Evolutionary conservation across 306 rosid species (phyloP).

Genomic region (Trifolium fragiferum): DNA sequence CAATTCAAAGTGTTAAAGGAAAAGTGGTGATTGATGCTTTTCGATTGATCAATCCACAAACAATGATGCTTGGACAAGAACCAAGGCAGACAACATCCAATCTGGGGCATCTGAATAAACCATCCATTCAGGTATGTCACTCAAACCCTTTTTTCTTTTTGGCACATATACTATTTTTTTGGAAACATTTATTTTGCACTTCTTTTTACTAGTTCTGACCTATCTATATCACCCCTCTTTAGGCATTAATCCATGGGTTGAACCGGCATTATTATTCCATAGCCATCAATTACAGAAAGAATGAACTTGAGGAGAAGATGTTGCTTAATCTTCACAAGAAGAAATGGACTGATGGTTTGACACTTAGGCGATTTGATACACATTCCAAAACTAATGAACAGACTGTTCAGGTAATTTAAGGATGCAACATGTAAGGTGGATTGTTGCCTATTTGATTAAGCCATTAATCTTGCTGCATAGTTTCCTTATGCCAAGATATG

Average conservation of each 20-base stretch:
- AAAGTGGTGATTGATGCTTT: constrained; percentile 96
- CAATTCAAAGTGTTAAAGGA: constrained; percentile 96
- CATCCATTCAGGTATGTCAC: constrained; percentile 80
- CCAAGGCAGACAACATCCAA: constrained; percentile 97
- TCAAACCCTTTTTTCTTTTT: constrained; percentile 5
- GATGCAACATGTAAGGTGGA: background rate
- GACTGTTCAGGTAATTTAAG: constrained; percentile 75
- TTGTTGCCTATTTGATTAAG: constrained; percentile 3
- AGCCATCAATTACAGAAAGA: constrained; percentile 90
- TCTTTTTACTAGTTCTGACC: constrained; percentile 37
- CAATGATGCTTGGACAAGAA: constrained; percentile 99
- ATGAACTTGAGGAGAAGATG: constrained; percentile 97
- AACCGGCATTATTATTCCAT: constrained; percentile 91
- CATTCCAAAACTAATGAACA: constrained; percentile 92
- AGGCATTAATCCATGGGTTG: constrained; percentile 96
- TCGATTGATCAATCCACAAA: constrained; percentile 90
- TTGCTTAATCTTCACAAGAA: constrained; percentile 91
- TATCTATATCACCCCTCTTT: constrained; percentile 17
- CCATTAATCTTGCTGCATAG: background rate
- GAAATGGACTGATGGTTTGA: constrained; percentile 96
- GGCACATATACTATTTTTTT: background rate
- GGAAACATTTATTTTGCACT: constrained; percentile 26
- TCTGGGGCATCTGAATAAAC: constrained; percentile 93
- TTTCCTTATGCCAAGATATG: constrained; percentile 12
- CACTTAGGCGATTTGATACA: constrained; percentile 72